Conservation (phyloP, 176 grass and related monocot species). For the Aegilops speltoides region DNA sequence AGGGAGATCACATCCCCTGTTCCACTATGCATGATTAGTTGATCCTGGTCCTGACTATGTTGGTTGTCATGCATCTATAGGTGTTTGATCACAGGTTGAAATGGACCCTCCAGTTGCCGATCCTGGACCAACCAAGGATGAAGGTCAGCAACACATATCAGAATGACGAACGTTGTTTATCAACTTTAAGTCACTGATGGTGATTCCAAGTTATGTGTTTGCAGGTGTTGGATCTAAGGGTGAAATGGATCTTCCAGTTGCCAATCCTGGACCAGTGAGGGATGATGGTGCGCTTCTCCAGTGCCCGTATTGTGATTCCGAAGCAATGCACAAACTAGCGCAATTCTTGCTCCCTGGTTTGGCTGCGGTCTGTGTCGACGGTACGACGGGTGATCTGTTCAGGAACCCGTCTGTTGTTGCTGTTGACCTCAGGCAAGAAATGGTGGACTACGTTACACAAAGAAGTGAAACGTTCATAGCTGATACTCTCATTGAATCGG, state of each 20-base stretch:
- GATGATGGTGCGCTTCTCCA: slow-evolving; percentile 38
- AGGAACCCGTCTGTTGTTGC: slow-evolving; percentile 51
- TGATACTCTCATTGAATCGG: slow-evolving; percentile 47
- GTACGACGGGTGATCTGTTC: slow-evolving; percentile 70
- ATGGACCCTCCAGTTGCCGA: slow-evolving; percentile 8
- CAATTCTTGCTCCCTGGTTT: slow-evolving; percentile 71
- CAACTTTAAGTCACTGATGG: not conserved
- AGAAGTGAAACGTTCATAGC: slow-evolving; percentile 70
- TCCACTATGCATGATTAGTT: not conserved
- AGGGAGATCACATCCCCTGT: not conserved
- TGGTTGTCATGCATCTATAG: not conserved
- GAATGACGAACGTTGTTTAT: not conserved
- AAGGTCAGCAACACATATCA: not conserved
- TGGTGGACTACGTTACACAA: slow-evolving; percentile 76
- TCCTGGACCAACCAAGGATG: slow-evolving; percentile 3
- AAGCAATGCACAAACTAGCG: slow-evolving; percentile 70
- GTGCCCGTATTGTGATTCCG: slow-evolving; percentile 63
- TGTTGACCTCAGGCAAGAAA: slow-evolving; percentile 64
- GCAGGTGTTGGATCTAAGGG: slow-evolving; percentile 25
- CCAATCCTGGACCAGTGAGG: slow-evolving; percentile 46
- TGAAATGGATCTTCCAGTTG: slow-evolving; percentile 64
- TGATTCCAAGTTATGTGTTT: not conserved
- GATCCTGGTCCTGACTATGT: not conserved
- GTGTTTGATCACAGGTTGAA: slow-evolving; percentile 1
- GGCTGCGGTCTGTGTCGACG: slow-evolving; percentile 64